These are phyloP conservation scores for Nannochloris sp. DNA, from an alignment of 139 green algal species.

Conservation along the genomic window DNA sequence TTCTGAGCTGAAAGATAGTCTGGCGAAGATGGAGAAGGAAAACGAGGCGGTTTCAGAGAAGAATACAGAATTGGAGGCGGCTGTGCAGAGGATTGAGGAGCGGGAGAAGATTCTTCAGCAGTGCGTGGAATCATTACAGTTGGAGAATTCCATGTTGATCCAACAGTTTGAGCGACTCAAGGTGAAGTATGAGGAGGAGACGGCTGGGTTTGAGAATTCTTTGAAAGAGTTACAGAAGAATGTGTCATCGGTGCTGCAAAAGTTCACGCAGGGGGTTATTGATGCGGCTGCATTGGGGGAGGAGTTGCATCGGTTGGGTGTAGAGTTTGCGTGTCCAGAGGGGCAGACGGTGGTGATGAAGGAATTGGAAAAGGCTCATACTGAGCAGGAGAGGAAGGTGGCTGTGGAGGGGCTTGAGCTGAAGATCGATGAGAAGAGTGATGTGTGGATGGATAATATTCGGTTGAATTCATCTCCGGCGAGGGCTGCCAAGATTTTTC, in stretches of 20 bases:
- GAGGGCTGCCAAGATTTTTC: neutral
- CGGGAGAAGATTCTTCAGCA: conserved; percentile 19
- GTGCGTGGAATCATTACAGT: conserved; percentile 14
- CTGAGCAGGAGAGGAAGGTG: neutral
- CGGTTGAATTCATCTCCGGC: neutral
- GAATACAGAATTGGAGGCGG: conserved; percentile 21
- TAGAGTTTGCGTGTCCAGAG: conserved; percentile 17
- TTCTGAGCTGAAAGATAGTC: neutral
- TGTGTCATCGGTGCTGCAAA: conserved; percentile 7
- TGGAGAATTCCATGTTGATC: conserved; percentile 24
- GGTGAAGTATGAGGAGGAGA: conserved; percentile 19
- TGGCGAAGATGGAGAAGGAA: conserved; percentile 9
- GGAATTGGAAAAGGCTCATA: neutral
- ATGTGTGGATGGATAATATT: conserved; percentile 2
- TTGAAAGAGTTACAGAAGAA: conserved; percentile 16
- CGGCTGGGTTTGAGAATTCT: conserved; percentile 10
- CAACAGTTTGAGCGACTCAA: conserved; percentile 30
- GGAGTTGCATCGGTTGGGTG: conserved; percentile 17
- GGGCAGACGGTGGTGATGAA: neutral
- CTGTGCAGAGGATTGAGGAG: conserved; percentile 13
- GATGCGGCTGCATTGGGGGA: conserved; percentile 10
- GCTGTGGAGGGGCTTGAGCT: neutral
- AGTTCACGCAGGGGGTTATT: conserved; percentile 16
- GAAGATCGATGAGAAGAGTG: neutral
- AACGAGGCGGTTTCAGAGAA: conserved; percentile 4